Evolutionary conservation across 352 stramenopile genomes (phyloP).

Genomic region (Phytophthora syringae): DNA sequence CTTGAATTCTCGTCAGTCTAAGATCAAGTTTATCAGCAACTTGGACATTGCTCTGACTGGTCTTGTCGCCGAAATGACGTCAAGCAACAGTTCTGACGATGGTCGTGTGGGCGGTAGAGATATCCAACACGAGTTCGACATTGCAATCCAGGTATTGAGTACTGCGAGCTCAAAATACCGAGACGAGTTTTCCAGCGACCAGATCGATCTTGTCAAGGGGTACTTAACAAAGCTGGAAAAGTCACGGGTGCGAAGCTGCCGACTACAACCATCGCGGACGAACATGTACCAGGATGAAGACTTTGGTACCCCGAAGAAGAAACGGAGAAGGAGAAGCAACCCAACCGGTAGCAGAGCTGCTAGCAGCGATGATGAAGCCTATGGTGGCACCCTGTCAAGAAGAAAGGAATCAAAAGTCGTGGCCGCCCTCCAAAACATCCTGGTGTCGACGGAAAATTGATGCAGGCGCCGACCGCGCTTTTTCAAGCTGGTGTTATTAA

Average conservation of each 20-base stretch:
- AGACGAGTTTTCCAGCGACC: constrained; percentile 83
- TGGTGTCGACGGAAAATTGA: constrained; percentile 2
- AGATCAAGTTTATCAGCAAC: constrained; percentile 92
- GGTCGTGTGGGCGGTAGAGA: constrained; percentile 53
- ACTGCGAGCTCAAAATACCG: constrained; percentile 77
- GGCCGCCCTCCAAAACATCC: constrained; percentile 46
- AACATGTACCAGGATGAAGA: constrained; percentile 45
- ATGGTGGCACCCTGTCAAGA: constrained; percentile 45
- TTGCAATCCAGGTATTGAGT: constrained; percentile 87
- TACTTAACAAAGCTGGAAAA: constrained; percentile 85
- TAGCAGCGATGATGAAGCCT: constrained; percentile 50
- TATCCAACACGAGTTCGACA: constrained; percentile 85
- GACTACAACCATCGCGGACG: constrained; percentile 41
- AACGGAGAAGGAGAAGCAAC: constrained; percentile 49
- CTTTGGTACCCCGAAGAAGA: constrained; percentile 53
- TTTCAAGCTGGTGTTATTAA: constrained; percentile 76
- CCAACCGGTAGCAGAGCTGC: constrained; percentile 23
- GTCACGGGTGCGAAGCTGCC: constrained; percentile 81
- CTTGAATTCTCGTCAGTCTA: constrained; percentile 78
- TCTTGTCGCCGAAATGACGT: constrained; percentile 71
- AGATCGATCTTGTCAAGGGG: constrained; percentile 79
- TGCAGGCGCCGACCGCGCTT: constrained; percentile 15
- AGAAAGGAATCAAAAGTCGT: constrained; percentile 37
- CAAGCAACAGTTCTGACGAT: constrained; percentile 50
- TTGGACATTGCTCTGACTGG: constrained; percentile 80